Base-by-base conservation (phyloP, 116 monocot species). In the Zostera marina region DNA sequence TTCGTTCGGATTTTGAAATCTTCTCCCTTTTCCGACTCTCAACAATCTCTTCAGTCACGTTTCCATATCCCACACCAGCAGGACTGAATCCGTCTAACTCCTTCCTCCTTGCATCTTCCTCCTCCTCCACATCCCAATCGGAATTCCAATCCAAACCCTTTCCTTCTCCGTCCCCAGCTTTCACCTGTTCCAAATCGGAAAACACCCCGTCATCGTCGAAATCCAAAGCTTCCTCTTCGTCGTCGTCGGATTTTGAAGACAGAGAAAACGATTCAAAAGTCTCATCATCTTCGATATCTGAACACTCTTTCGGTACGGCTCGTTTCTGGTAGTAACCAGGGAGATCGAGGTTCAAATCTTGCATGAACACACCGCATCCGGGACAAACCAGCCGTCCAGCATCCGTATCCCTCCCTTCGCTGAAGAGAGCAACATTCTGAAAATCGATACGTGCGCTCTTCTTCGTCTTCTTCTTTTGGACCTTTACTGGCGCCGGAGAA, bases 321-420 rank as follows among this genome's bases (percentile, higher is more conserved):
- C 64, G 70, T 16, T 72, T 76, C 66, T 72, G 55, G 74, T 76
- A 89, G 65, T 74, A 96, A 22, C 96, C 96, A 7, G 89, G 96
- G 47, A 82, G 74, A 25, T 89, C 73, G 54, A 82, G 78, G 70
- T 96, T 67, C 5, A 49, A 32, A 41, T 85, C 80, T 63, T 96
- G 96, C 96, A 96, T 85, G 76, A 82, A 82, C 46, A 96, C 76
- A 11, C 96, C 96, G 64, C 96, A 96, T 1, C 96, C 96, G 5
- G 90, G 82, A 62, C 96, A 96, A 41, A 83, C 69, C 47, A 61
- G 71, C 62, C 70, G 73, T 25, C 40, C 57, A 48, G 72, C 76
- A 54, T 78, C 80, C 14, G 67, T 65, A 19, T 81, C 80, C 52
- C 69, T 68, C 0, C 96, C 96, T 44, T 89, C 76, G 70, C 85